These are phyloP conservation scores for Aspergillus ostianus DNA, from an alignment of 495 filamentous ascomycete genomes.

Conservation along the genomic window DNA sequence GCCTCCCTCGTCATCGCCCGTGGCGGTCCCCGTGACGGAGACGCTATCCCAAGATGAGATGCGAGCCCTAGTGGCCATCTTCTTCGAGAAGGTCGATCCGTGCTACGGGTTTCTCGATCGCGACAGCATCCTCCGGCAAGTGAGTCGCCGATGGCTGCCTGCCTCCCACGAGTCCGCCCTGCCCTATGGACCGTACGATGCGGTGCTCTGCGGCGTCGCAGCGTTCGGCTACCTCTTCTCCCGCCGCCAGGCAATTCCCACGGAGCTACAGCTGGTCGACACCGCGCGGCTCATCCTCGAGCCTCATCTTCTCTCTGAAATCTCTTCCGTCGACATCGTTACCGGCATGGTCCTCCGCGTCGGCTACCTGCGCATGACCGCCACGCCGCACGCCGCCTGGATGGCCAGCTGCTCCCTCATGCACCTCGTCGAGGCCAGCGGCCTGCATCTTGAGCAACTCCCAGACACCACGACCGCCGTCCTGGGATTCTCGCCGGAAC, in stretches of 20 bases:
- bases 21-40: constrained; percentile 29
- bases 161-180: constrained; percentile 13
- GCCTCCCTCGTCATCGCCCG: constrained; percentile 7
- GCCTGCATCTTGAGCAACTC: constrained; percentile 46
- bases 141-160: constrained; percentile 38
- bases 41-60: constrained; percentile 44
- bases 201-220: constrained; percentile 47
- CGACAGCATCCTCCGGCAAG: constrained; percentile 27
- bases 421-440: constrained; percentile 54
- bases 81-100: constrained; percentile 50
- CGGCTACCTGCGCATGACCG: constrained; percentile 52
- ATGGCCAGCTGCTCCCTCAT: constrained; percentile 55
- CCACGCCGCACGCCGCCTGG: constrained; percentile 52
- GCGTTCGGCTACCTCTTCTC: constrained; percentile 51
- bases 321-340: constrained; percentile 39
- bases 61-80: constrained; percentile 37
- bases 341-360: constrained; percentile 53
- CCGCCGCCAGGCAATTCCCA: constrained; percentile 24
- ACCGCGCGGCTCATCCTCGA: constrained; percentile 46
- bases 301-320: constrained; percentile 30
- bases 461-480: constrained; percentile 15
- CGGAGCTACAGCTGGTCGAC: constrained; percentile 40
- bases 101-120: constrained; percentile 52
- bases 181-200: constrained; percentile 37
- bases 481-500: constrained; percentile 10